phyloP scores from a whole-genome alignment of 108 stramenopile species.

The Heterococcus sp. region DNA sequence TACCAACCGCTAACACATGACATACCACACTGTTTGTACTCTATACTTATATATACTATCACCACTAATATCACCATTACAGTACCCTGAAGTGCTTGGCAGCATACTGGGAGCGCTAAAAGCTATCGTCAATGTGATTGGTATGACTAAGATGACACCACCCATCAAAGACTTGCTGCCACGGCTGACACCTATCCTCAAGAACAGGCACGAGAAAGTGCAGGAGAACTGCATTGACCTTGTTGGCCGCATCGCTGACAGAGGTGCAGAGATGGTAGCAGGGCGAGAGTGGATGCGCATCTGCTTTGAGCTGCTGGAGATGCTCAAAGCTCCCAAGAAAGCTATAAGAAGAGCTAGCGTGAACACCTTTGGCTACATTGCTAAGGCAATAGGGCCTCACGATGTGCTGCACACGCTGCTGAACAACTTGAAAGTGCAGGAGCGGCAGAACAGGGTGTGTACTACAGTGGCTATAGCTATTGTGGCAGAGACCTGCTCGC shows the following conservation, averaged over 20 bases:
- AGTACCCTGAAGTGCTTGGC: slow-evolving; percentile 66
- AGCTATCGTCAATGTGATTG: slow-evolving; percentile 95
- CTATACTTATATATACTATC: too few species aligned
- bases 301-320: slow-evolving; percentile 96
- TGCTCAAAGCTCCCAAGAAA: slow-evolving; percentile 96
- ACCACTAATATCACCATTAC: too few species aligned
- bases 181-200: slow-evolving; percentile 93
- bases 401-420: slow-evolving; percentile 95
- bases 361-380: slow-evolving; percentile 98
- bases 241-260: slow-evolving; percentile 94
- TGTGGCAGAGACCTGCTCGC: slow-evolving; percentile 97
- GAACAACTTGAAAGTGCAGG: slow-evolving; percentile 97
- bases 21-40: too few species aligned
- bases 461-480: slow-evolving; percentile 98
- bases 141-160: slow-evolving; percentile 97
- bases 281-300: slow-evolving; percentile 99
- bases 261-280: slow-evolving; percentile 91
- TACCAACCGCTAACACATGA: too few species aligned
- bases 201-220: slow-evolving; percentile 97
- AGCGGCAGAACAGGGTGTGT: slow-evolving; percentile 96
- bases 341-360: slow-evolving; percentile 93
- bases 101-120: slow-evolving; percentile 88
- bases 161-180: slow-evolving; percentile 93
- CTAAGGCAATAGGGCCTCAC: slow-evolving; percentile 96
- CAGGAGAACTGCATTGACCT: slow-evolving; percentile 92